These are phyloP conservation scores for Ceratocystis lukuohia DNA, from an alignment of 2,329 filamentous ascomycete genomes.

Conservation along the genomic window DNA sequence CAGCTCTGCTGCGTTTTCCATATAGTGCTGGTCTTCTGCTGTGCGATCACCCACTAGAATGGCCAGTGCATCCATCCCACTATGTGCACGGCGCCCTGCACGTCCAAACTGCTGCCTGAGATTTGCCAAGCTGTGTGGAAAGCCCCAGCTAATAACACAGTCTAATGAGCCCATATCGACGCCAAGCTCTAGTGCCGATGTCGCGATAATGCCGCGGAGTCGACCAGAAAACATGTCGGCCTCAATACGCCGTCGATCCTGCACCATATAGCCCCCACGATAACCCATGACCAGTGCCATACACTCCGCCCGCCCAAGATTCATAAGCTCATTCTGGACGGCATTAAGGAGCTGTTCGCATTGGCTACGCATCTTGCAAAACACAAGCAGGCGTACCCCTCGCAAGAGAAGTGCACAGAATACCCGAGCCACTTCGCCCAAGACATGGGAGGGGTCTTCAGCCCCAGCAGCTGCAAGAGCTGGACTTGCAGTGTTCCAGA, in stretches of 20 bases:
- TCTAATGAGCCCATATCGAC: conserved; percentile 92
- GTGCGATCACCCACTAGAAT: conserved; percentile 82
- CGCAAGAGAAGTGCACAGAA: conserved; percentile 83
- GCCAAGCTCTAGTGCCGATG: conserved; percentile 81
- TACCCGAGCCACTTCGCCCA: conserved; percentile 65
- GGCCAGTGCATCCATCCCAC: conserved; percentile 81
- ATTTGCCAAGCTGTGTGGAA: conserved; percentile 91
- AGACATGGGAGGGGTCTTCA: conserved; percentile 8
- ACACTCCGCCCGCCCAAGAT: conserved; percentile 60
- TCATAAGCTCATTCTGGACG: conserved; percentile 62
- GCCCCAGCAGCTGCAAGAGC: background rate
- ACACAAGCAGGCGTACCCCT: conserved; percentile 83
- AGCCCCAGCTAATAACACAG: conserved; percentile 85
- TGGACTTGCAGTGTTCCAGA: conserved; percentile 15
- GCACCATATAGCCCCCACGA: conserved; percentile 82
- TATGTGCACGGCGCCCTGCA: conserved; percentile 55
- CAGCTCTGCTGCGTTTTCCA: conserved; percentile 89
- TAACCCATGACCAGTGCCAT: conserved; percentile 83
- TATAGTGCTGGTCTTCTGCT: conserved; percentile 87
- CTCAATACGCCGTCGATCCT: conserved; percentile 80
- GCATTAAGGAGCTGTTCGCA: conserved; percentile 75
- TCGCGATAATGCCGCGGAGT: conserved; percentile 83
- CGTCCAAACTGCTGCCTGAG: conserved; percentile 87
- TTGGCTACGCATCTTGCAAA: conserved; percentile 75
- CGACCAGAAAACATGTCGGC: conserved; percentile 95